phyloP scores from a whole-genome alignment of 2,329 filamentous ascomycete species.

The Aspergillus sergii region DNA sequence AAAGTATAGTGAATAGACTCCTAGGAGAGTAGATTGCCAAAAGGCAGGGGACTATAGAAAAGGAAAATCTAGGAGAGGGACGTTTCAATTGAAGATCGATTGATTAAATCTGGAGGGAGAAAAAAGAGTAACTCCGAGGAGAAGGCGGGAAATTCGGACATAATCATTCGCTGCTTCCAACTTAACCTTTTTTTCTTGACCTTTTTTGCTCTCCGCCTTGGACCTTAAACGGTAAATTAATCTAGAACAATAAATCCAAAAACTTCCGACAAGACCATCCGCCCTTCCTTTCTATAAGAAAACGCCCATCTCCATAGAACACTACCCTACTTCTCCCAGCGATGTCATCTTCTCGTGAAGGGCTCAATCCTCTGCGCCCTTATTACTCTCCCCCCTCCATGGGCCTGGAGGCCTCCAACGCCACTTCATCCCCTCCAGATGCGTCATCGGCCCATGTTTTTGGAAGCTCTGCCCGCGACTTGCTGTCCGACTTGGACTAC shows the following conservation, averaged over 20 bases:
- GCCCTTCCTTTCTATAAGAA: neutral
- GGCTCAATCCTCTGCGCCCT: slow-evolving; percentile 61
- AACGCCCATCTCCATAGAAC: neutral
- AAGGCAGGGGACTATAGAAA: neutral
- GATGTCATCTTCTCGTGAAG: slow-evolving; percentile 54
- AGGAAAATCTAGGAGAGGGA: neutral
- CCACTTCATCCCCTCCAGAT: slow-evolving; percentile 36
- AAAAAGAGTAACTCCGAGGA: slow-evolving; percentile 12
- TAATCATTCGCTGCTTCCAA: slow-evolving; percentile 9
- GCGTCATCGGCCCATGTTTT: slow-evolving; percentile 54
- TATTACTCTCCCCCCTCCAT: slow-evolving; percentile 69
- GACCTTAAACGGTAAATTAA: neutral
- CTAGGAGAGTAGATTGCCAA: neutral
- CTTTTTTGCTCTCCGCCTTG: slow-evolving; percentile 6
- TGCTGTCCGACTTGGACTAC: slow-evolving; percentile 90
- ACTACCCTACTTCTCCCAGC: neutral
- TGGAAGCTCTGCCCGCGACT: slow-evolving; percentile 72
- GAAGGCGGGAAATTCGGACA: slow-evolving; percentile 28
- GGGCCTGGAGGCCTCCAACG: slow-evolving; percentile 55
- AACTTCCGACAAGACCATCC: slow-evolving; percentile 2
- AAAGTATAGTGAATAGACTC: neutral
- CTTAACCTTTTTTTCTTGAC: neutral
- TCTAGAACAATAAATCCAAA: neutral
- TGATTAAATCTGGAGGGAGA: neutral
- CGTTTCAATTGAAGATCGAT: slow-evolving; percentile 2